Evolutionary conservation across 495 filamentous ascomycete species (phyloP).

Genomic region (Stereocaulon alpinum): DNA sequence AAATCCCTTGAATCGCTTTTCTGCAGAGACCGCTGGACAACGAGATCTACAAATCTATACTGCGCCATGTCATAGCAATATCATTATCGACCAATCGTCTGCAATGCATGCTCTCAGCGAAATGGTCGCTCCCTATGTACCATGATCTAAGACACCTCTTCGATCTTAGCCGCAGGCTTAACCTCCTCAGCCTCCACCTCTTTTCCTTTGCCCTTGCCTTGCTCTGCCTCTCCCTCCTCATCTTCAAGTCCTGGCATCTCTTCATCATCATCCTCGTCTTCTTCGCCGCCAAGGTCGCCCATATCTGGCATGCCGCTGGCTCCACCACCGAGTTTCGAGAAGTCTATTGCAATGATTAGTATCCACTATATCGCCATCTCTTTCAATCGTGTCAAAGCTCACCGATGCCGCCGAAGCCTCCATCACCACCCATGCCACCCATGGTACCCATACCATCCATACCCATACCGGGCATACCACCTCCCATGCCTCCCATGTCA

Average conservation of each 20-base stretch:
- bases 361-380: no score
- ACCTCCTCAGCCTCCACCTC: constrained; percentile 22
- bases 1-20: not conserved
- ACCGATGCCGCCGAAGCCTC: constrained; percentile 46
- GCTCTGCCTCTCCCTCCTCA: constrained; percentile 37
- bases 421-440: constrained; percentile 6
- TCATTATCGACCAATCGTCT: not conserved
- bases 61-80: not conserved
- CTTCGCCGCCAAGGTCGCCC: constrained; percentile 37
- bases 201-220: constrained; percentile 28
- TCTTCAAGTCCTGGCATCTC: constrained; percentile 50
- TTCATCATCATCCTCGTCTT: constrained; percentile 47
- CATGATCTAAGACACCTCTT: constrained; percentile 43
- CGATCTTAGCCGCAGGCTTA: constrained; percentile 37
- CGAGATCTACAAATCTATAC: not conserved
- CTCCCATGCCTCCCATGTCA: constrained; percentile 50
- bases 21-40: not conserved
- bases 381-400: constrained; percentile 23
- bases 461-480: constrained; percentile 8
- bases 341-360: constrained; percentile 46
- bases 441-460: not conserved
- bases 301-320: constrained; percentile 39
- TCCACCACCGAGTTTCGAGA: constrained; percentile 78
- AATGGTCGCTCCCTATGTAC: not conserved
- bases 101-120: not conserved